phyloP scores from a whole-genome alignment of 2,329 filamentous ascomycete genomes.

The Colletotrichum orchidophilum region DNA sequence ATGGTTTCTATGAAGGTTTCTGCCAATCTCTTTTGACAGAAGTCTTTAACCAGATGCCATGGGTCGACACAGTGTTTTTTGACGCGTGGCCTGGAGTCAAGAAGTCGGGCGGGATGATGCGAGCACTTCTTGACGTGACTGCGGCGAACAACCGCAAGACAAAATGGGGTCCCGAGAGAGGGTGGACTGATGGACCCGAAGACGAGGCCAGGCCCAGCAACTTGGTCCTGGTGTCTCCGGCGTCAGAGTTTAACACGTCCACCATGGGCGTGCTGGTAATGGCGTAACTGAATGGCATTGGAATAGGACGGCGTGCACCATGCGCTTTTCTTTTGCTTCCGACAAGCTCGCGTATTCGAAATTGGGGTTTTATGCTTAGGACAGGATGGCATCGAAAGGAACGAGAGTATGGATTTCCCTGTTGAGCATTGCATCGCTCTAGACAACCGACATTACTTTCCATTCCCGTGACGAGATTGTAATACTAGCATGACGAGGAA shows the following conservation, averaged over 20 bases:
- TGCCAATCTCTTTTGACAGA: slow-evolving; percentile 64
- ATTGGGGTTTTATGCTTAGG: neutral
- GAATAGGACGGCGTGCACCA: neutral
- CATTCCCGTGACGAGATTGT: slow-evolving; percentile 24
- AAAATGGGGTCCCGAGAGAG: slow-evolving; percentile 74
- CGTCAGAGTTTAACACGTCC: slow-evolving; percentile 13
- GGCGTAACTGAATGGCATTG: slow-evolving; percentile 12
- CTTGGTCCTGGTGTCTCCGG: slow-evolving; percentile 20
- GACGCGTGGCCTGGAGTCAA: slow-evolving; percentile 75
- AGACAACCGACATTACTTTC: neutral
- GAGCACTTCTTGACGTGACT: slow-evolving; percentile 64
- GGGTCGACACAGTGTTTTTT: slow-evolving; percentile 69
- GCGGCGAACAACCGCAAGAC: slow-evolving; percentile 60
- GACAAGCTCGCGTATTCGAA: neutral
- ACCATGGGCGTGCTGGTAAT: slow-evolving; percentile 31
- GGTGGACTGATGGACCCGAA: slow-evolving; percentile 68
- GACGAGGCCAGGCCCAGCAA: slow-evolving; percentile 41
- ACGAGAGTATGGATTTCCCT: neutral
- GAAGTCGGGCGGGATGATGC: slow-evolving; percentile 72
- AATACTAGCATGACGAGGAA: slow-evolving; percentile 31
- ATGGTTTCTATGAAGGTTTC: slow-evolving; percentile 77
- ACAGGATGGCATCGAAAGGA: neutral
- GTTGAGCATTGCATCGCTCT: neutral
- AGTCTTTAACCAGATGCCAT: slow-evolving; percentile 66
- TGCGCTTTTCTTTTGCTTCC: slow-evolving; percentile 4